Evolutionary conservation across 2,329 filamentous ascomycete genomes (phyloP).

Genomic region (Cordyceps javanica): DNA sequence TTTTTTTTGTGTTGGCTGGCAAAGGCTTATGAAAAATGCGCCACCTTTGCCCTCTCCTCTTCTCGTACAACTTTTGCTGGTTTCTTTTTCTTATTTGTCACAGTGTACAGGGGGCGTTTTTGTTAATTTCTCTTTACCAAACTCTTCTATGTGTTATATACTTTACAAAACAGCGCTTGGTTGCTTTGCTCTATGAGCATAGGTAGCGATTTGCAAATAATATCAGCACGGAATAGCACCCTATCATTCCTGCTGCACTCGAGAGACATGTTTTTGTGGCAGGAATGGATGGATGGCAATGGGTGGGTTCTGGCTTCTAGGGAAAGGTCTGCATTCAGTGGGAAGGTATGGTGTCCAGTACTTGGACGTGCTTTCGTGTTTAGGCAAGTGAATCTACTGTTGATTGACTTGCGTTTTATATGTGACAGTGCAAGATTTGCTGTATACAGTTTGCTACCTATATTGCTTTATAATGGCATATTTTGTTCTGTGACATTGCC

Average conservation of each 20-base stretch:
- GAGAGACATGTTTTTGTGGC: not conserved
- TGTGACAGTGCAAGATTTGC: not conserved
- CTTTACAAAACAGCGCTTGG: conserved; percentile 1
- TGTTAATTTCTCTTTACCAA: conserved; percentile 2
- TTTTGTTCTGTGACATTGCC: no score
- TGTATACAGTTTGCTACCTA: not conserved
- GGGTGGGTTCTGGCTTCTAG: not conserved
- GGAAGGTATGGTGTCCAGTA: not conserved
- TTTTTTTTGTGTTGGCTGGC: not conserved
- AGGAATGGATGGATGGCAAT: not conserved
- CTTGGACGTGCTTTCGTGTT: not conserved
- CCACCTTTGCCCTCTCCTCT: not conserved
- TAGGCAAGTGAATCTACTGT: not conserved
- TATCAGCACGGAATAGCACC: not conserved
- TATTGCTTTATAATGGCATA: not conserved
- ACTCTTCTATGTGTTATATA: conserved; percentile 8
- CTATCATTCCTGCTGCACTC: not conserved
- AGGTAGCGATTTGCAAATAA: conserved; percentile 3
- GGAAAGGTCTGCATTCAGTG: not conserved
- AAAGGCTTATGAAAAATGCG: not conserved
- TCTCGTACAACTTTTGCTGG: conserved; percentile 1
- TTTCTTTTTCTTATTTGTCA: conserved; percentile 3
- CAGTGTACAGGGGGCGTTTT: conserved; percentile 10
- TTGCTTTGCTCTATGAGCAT: conserved; percentile 1
- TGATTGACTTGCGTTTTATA: conserved; percentile 2